Base-by-base conservation (phyloP, 75 land plant genomes). In the Cunninghamia lanceolata region DNA sequence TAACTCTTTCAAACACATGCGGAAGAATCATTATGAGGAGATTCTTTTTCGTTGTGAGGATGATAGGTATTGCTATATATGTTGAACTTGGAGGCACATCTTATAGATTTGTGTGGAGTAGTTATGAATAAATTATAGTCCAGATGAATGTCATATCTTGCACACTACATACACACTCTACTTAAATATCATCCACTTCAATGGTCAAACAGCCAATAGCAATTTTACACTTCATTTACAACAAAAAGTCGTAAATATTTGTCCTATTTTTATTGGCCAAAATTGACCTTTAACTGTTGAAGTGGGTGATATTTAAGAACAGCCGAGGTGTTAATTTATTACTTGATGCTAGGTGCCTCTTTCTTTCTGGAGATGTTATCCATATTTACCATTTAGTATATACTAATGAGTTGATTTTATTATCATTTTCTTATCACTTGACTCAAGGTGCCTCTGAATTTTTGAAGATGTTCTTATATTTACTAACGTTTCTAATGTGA, bases 11-110 rank as follows among this genome's bases (percentile, higher is more conserved):
- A 94, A 94, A 82, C 94, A 95, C 82, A 94, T 94, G 95, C 90
- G 93, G 17, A 94, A 91, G 83, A 94, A 95, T 77, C 95, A 89
- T 54, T 91, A 94, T 82, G 94, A 95, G 88, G 95, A 95, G 84
- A 92, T 92, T 83, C 86, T 94, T 16, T 94, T 94, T 73, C 87
- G 93, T 63, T 95, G 95, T 86, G 96, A 95, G 86, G 96, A 95
- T 87, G 95, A 95, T 45, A 91, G 96, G 96, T 95, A 87, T 21
- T 25, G 30, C 38, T 15, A 77, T 19, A 47, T 56, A 63, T 81
- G 0, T 50, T 45, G 53, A 14, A 13, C 14, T 50, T 50, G 14
- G 14, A 11, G 19, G 3, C 39, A 40, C 14, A 28, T 40, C 13
- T 25, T 32, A 30, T 19, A 45, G 40, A 43, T 45, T 77, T 45